Evolutionary conservation across 129 eudicot species (phyloP).

Genomic region (Mikania micrantha): DNA sequence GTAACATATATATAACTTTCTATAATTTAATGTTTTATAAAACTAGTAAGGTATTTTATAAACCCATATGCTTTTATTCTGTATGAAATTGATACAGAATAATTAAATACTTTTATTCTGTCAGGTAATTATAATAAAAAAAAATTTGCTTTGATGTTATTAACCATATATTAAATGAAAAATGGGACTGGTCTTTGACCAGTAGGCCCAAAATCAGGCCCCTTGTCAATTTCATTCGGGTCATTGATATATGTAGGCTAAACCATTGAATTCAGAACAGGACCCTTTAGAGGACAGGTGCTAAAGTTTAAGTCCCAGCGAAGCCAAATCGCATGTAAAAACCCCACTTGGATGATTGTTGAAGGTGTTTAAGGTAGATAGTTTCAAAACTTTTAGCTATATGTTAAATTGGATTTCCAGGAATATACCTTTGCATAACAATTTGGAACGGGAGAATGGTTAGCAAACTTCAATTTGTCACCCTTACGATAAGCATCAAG

Average conservation of each 20-base stretch:
- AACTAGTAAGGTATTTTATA: not conserved
- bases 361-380: not conserved
- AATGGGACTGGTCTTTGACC: not conserved
- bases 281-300: not conserved
- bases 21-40: not conserved
- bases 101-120: too few species aligned
- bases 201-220: not conserved
- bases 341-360: not conserved
- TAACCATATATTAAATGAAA: not conserved
- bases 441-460: constrained; percentile 97
- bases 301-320: not conserved
- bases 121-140: not conserved
- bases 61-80: not conserved
- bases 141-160: not conserved
- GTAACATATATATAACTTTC: not conserved
- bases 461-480: constrained; percentile 94
- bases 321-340: not conserved
- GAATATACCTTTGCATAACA: constrained; percentile 87
- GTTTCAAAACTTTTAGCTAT: not conserved
- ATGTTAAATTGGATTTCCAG: not conserved
- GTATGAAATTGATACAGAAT: too few species aligned
- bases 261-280: not conserved
- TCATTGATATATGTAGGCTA: too few species aligned
- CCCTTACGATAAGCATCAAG: constrained; percentile 99
- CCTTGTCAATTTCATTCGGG: not conserved